phyloP scores from a whole-genome alignment of 805 yeast genomes.

The Metschnikowia noctiluminum region DNA sequence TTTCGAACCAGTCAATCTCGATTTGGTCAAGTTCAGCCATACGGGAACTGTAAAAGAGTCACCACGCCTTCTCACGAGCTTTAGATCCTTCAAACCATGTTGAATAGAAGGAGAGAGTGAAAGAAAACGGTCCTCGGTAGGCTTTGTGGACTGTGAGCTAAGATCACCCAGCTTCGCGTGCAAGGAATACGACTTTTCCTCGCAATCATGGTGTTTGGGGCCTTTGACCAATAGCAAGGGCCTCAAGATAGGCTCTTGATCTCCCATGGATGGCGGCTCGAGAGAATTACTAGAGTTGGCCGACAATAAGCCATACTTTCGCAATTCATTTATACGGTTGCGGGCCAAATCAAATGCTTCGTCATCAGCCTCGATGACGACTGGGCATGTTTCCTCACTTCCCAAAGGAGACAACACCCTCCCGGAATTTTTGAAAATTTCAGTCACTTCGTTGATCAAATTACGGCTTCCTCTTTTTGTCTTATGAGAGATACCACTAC shows the following conservation, averaged over 20 bases:
- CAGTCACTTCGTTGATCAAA: not conserved
- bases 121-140: no score
- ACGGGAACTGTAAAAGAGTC: not conserved
- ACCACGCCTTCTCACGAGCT: conserved; percentile 1
- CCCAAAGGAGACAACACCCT: not conserved
- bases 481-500: not conserved
- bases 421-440: not conserved
- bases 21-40: not conserved
- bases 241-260: not conserved
- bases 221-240: conserved; percentile 1
- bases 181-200: not conserved
- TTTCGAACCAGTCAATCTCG: not conserved
- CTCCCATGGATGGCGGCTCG: not conserved
- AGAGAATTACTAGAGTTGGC: not conserved
- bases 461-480: not conserved
- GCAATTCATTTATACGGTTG: not conserved
- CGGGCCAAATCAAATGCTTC: not conserved
- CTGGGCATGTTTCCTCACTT: not conserved
- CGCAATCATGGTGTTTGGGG: not conserved
- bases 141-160: no score
- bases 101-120: not conserved
- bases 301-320: not conserved
- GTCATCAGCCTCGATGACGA: not conserved
- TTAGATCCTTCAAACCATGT: conserved; percentile 2
- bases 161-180: no score